Percentiles rank a stretch among this genome's conserved stretches.
These are phyloP conservation scores for Eucalyptus guilfoylei DNA, from an alignment of 345 rosid species.

Conservation along the genomic window DNA sequence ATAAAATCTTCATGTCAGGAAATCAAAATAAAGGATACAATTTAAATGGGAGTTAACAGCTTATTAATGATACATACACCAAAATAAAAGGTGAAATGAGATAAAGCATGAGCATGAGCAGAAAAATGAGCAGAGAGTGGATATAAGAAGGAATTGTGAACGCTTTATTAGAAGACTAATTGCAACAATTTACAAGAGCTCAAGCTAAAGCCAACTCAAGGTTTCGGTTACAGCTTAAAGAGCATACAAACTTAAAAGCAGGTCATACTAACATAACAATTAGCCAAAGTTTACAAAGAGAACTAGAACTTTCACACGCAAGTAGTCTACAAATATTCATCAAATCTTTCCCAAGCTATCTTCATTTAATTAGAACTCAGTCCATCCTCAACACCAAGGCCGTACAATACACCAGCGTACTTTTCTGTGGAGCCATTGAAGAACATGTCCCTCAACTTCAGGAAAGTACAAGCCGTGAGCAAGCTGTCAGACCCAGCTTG, in stretches of 20 bases:
- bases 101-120: background rate
- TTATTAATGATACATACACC: background rate
- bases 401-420: constrained; percentile 82
- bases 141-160: background rate
- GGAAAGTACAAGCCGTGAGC: constrained; percentile 76
- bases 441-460: constrained; percentile 74
- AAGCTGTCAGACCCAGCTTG: constrained; percentile 93
- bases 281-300: constrained; percentile 55
- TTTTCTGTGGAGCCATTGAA: constrained; percentile 60
- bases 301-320: constrained; percentile 38
- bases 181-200: constrained; percentile 64
- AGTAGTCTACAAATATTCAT: constrained; percentile 42
- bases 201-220: constrained; percentile 47
- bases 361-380: constrained; percentile 42
- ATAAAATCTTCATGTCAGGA: background rate
- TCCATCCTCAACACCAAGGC: constrained; percentile 80
- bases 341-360: constrained; percentile 12
- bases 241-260: constrained; percentile 10
- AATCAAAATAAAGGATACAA: background rate
- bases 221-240: constrained; percentile 22
- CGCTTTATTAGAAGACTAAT: constrained; percentile 48
- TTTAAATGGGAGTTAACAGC: background rate
- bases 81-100: background rate
- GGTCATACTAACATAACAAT: constrained; percentile 53
- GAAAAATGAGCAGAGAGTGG: background rate